These are phyloP conservation scores for Berkeleyomyces rouxiae DNA, from an alignment of 2,329 filamentous ascomycete genomes.

Conservation along the genomic window DNA sequence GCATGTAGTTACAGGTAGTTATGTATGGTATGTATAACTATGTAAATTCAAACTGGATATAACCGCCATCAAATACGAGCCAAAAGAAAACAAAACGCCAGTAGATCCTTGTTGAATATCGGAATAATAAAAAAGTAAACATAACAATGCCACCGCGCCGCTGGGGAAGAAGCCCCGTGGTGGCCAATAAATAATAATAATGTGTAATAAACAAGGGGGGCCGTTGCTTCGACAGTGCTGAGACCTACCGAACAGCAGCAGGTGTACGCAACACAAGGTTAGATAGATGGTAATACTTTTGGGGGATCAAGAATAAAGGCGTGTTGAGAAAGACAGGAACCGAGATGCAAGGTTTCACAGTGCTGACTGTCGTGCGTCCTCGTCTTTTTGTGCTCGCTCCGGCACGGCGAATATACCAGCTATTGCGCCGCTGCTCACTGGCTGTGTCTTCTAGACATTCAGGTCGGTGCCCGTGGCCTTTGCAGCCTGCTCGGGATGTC, in stretches of 20 bases:
- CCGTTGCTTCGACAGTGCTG: neutral
- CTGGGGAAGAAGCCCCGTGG: neutral
- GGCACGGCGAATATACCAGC: neutral
- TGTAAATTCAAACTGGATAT: neutral
- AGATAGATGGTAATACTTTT: neutral
- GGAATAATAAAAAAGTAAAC: neutral
- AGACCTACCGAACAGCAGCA: neutral
- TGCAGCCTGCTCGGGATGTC: constrained; percentile 8
- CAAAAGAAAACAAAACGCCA: neutral
- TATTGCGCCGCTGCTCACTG: neutral
- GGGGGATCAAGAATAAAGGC: neutral
- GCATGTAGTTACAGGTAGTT: neutral
- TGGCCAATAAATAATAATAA: neutral
- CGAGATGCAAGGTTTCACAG: too few relatives aligned
- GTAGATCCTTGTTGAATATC: neutral
- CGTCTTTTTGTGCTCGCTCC: neutral
- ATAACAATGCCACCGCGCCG: neutral
- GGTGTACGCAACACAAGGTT: neutral
- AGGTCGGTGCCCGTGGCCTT: constrained; percentile 3
- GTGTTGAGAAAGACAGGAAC: neutral
- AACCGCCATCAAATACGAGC: neutral
- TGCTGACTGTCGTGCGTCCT: too few relatives aligned
- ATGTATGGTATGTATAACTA: neutral
- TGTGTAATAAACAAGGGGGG: neutral
- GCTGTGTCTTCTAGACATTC: constrained; percentile 3